Evolutionary conservation across 495 filamentous ascomycete species (phyloP).

Genomic region (Bryoglossum gracile): DNA sequence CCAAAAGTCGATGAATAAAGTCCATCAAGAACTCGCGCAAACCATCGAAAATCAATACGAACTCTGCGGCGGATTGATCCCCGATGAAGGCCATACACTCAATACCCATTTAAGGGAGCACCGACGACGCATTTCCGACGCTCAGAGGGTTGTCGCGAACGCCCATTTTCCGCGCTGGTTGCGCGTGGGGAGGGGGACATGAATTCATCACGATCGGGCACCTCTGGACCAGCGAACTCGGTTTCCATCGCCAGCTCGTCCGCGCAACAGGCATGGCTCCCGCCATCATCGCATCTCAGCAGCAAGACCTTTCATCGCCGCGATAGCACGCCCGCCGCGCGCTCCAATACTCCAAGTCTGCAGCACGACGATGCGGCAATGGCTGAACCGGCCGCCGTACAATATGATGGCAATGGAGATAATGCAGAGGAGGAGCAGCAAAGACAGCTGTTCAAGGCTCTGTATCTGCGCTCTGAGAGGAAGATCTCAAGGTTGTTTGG

Average conservation of each 20-base stretch:
- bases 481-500: slow-evolving; percentile 54
- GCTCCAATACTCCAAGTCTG: slow-evolving; percentile 24
- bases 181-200: slow-evolving; percentile 16
- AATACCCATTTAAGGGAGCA: slow-evolving; percentile 11
- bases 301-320: slow-evolving; percentile 15
- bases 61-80: slow-evolving; percentile 13
- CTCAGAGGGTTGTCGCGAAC: slow-evolving; percentile 14
- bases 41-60: slow-evolving; percentile 17
- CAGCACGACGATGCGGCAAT: slow-evolving; percentile 22
- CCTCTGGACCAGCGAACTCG: slow-evolving; percentile 5
- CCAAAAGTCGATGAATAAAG: slow-evolving; percentile 11
- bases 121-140: slow-evolving; percentile 13
- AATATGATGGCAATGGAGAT: slow-evolving; percentile 25
- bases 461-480: slow-evolving; percentile 53
- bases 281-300: slow-evolving; percentile 24
- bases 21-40: slow-evolving; percentile 15
- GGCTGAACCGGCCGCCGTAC: slow-evolving; percentile 24
- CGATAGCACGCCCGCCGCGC: slow-evolving; percentile 18
- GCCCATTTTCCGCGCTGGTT: slow-evolving; percentile 14
- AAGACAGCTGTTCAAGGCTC: slow-evolving; percentile 51
- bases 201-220: slow-evolving; percentile 16
- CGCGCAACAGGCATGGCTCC: slow-evolving; percentile 33
- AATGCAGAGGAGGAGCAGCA: slow-evolving; percentile 56
- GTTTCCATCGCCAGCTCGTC: slow-evolving; percentile 44
- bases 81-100: slow-evolving; percentile 17